Evolutionary conservation across 495 filamentous ascomycete species (phyloP), one percentile per base, ranked within the genome.

Genomic region (Hypoxylon cercidicola): DNA sequence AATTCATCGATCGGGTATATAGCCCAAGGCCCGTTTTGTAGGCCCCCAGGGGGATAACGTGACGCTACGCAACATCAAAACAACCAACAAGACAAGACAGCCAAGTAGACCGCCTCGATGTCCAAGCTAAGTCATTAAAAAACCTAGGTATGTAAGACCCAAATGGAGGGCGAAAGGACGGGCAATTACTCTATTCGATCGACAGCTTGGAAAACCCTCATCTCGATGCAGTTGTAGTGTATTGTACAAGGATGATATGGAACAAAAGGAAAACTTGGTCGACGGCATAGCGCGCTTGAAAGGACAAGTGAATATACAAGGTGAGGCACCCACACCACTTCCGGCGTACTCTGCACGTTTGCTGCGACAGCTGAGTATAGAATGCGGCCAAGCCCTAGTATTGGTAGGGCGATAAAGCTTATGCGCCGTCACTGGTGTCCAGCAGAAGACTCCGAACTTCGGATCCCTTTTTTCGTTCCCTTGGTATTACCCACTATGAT

Each of bases 401-500:
- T 55, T 48, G 46, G 43, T 18, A 44, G 47, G 44, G 44, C 9
- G 12, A 32, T 32, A 32, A 15, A 62, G 43, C 40, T 39, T 39
- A 43, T 30, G 34, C 25, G 18, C 28, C 46, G 53, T 44, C 41
- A 25, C 30, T 15, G 50, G 40, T 47, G 50, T 47, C 50, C 59
- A 52, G 48, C 9, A 58, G 48, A 45, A 55, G 53, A 64, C 55
- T 56, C 60, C 60, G 60, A 63, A 53, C 55, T 55, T 55, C 55
- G 60, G 52, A 32, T 1, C 3, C 50, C 30, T 53, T 55, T 57
- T 45, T 28, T 52, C 49, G 39, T 56, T 56, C 55, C 60, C 55
- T 68, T 68, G 59, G 65, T 64, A 64, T 68, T 60, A 68, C 60
- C 65, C 55, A 68, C 60, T 68, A 56, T 64, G 50, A 28, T 48